Evolutionary conservation across 495 filamentous ascomycete genomes (phyloP), one percentile per base, ranked within the genome.

Genomic region (Cryomyces minteri): DNA sequence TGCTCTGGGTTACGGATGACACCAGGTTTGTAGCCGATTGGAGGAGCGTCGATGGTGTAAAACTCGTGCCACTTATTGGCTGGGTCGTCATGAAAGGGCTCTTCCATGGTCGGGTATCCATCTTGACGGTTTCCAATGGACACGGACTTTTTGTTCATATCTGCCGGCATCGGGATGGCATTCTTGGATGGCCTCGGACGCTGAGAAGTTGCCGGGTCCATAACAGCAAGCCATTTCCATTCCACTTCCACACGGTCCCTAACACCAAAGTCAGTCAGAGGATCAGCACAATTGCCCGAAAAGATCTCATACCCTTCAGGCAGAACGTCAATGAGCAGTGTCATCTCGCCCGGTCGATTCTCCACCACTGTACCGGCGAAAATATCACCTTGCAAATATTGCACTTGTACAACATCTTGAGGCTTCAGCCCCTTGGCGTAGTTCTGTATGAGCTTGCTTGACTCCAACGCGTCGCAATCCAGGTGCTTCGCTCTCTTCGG

Each of bases 351-450:
- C 47, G 74, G 72, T 41, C 85, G 70, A 49, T 96, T 95, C 60
- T 95, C 82, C 31, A 90, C 66, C 42, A 99, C 79, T 50, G 84
- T 72, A 39, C 87, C 92, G 10, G 83, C 92, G 64, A 88, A 94
- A 44, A 94, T 88, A 33, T 95, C 88, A 47, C 77, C 79, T n/a
- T 41, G 10, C 58, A 80, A 73, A 46, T 78, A 87, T 61, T 96
- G 90, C 57, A 88, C 74, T 59, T 99, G 90, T 43, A 90, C 80
- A 44, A 87, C 71, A 51, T 92, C 82, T 43, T 82, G 77, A 52
- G 72, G 65, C 49, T 79, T 71, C 47, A 94, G 63, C 18, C 72
- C 75, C 37, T 63, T 64, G 1, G 82, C 87, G 39, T 77, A 78
- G 47, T 78, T 70, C 39, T 73, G 69, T 42, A 92, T 76, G 48